Conservation (phyloP, 2,329 filamentous ascomycete species). For the Talaromyces sp. region DNA sequence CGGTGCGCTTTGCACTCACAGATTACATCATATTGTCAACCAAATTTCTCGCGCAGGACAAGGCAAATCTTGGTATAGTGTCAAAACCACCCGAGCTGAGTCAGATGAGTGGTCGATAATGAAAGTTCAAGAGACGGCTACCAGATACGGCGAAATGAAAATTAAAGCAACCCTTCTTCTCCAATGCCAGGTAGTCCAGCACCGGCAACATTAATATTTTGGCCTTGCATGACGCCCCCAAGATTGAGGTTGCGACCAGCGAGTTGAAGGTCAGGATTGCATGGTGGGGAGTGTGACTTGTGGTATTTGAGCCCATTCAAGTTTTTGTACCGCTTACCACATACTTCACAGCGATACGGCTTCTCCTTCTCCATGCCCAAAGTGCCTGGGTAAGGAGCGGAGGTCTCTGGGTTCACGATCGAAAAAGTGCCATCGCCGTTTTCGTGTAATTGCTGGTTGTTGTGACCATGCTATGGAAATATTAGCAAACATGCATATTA, state of each 20-base stretch:
- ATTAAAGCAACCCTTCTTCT: slow-evolving; percentile 37
- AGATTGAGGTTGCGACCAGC: slow-evolving; percentile 35
- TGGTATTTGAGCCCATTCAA: slow-evolving; percentile 96
- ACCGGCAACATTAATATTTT: slow-evolving; percentile 44
- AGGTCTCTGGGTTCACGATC: slow-evolving; percentile 94
- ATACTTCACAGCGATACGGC: slow-evolving; percentile 94
- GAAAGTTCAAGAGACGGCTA: neutral
- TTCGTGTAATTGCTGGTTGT: slow-evolving; percentile 92
- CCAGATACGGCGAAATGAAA: neutral
- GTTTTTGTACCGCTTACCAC: slow-evolving; percentile 98
- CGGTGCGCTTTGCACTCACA: neutral
- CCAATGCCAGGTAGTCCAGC: slow-evolving; percentile 44
- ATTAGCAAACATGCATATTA: slow-evolving; percentile 17
- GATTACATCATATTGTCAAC: neutral
- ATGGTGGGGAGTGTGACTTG: slow-evolving; percentile 79
- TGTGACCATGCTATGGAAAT: slow-evolving; percentile 68
- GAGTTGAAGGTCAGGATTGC: slow-evolving; percentile 73
- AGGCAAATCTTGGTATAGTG: neutral
- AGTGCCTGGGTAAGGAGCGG: slow-evolving; percentile 88
- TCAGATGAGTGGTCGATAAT: neutral
- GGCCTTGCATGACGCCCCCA: slow-evolving; percentile 41
- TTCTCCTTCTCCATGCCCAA: slow-evolving; percentile 99
- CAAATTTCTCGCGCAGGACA: neutral
- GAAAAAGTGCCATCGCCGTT: slow-evolving; percentile 97
- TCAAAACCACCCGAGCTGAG: neutral